Base-by-base conservation (phyloP, 1,139 yeast genomes). In the Geotrichum australiense region DNA sequence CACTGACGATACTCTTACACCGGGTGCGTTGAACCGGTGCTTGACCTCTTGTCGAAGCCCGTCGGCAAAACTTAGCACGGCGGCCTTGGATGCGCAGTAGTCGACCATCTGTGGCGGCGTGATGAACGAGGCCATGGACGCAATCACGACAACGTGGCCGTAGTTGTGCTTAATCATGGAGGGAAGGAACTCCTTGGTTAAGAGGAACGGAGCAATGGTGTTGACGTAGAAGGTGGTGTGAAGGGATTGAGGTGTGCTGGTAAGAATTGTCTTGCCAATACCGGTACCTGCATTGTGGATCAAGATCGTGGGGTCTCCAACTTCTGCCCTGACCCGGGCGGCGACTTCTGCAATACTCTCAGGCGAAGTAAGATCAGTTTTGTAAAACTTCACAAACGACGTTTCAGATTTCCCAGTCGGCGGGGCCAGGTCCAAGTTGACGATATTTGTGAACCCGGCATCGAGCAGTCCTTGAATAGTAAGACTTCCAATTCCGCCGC, bases 71-170 rank as follows among this genome's bases (percentile, higher is more conserved):
- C 84, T 81, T 43, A 82, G 74, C 28, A 80, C 64, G 0, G 87
- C 91, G 0, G 85, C 76, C 57, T 83, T 82, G 7, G 86, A 73
- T 0, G 89, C 86, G 0, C 89, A 87, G 55, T 82, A 82, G 0
- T 80, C 80, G 30, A 63, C 41, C 47, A 81, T 63, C 30, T 78
- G 63, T 3, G 91, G 84, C 0, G 93, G 91, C 0, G 87, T 73
- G 71, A 80, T 70, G 49, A 78, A 76, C 0, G 91, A 91, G 42
- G 82, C 64, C 0, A 80, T 79, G 0, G 89, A 80, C 0, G 84
- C 83, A 30, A 82, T 66, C 4, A 85, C 80, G 18, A 82, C 70
- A n/a, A 83, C 68, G 56, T 78, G 81, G 0, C 91, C 91, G 41
- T 83, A 62, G 43, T 66, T 66, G 22, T 56, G 47, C 14, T 52